phyloP scores from a whole-genome alignment of 1,284 basidiomycete species.

The Cystobasidium slooffiae region DNA sequence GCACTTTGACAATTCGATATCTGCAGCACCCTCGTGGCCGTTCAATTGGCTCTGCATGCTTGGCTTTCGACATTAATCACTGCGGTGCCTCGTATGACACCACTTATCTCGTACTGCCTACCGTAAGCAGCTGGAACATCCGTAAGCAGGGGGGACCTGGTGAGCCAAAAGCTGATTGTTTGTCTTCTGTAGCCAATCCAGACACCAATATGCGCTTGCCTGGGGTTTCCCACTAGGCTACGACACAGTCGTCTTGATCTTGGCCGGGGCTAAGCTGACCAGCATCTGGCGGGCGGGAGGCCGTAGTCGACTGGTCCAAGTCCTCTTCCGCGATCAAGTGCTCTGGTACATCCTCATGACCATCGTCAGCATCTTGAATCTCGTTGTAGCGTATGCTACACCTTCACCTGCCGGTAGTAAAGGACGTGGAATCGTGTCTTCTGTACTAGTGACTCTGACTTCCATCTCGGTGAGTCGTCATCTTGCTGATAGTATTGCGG shows the following conservation, averaged over 20 bases:
- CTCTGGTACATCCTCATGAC: slow-evolving; percentile 5
- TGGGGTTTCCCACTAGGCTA: neutral
- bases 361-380: neutral
- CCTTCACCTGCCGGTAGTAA: neutral
- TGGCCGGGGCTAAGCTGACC: neutral
- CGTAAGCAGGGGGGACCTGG: too few species aligned
- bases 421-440: slow-evolving; percentile 1
- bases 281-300: neutral
- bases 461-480: slow-evolving; percentile 2
- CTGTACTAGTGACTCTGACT: neutral
- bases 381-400: neutral
- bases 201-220: too few species aligned
- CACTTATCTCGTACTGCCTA: neutral
- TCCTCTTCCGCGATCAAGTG: neutral
- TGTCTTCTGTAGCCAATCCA: too few species aligned
- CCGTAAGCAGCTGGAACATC: too few species aligned
- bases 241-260: neutral
- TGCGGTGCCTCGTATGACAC: neutral
- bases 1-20: neutral
- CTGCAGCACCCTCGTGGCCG: too few species aligned
- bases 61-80: neutral
- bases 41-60: too few species aligned
- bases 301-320: neutral
- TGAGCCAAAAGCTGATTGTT: too few species aligned
- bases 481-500: too few species aligned